These are phyloP conservation scores for Fraxinus greggii DNA, from an alignment of 305 asterid genomes.

Conservation along the genomic window DNA sequence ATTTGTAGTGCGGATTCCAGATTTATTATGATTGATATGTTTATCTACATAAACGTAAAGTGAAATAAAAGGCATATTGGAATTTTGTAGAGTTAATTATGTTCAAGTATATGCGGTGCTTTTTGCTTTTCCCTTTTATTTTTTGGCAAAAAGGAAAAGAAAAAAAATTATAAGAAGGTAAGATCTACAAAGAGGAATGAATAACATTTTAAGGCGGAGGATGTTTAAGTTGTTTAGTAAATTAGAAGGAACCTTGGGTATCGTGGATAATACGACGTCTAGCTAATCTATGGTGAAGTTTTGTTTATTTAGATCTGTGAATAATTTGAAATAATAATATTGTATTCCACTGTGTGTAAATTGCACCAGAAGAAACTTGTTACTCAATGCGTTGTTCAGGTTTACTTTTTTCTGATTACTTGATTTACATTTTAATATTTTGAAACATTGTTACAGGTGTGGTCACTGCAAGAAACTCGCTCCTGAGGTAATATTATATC, in stretches of 20 bases:
- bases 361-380: neutral
- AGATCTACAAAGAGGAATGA: neutral
- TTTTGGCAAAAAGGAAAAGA: neutral
- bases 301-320: neutral
- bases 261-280: neutral
- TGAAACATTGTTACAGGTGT: conserved; percentile 62
- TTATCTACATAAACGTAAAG: neutral
- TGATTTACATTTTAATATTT: conserved; percentile 17
- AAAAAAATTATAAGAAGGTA: neutral
- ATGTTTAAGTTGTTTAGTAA: neutral
- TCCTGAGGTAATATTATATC: conserved; percentile 66
- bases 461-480: conserved; percentile 96
- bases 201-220: neutral
- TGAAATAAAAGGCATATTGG: neutral
- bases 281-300: neutral
- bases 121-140: too few relatives aligned
- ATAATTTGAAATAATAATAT: neutral
- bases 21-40: neutral
- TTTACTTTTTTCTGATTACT: conserved; percentile 2
- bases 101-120: neutral
- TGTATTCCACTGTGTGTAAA: neutral
- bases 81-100: neutral
- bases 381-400: neutral
- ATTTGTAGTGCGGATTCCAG: neutral
- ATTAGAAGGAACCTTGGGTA: neutral